Percentiles rank a stretch among this genome's conserved stretches.
These are phyloP conservation scores for Physcomitrium patens DNA, from an alignment of 225 moss, liverwort and hornwort genomes.

Conservation along the genomic window DNA sequence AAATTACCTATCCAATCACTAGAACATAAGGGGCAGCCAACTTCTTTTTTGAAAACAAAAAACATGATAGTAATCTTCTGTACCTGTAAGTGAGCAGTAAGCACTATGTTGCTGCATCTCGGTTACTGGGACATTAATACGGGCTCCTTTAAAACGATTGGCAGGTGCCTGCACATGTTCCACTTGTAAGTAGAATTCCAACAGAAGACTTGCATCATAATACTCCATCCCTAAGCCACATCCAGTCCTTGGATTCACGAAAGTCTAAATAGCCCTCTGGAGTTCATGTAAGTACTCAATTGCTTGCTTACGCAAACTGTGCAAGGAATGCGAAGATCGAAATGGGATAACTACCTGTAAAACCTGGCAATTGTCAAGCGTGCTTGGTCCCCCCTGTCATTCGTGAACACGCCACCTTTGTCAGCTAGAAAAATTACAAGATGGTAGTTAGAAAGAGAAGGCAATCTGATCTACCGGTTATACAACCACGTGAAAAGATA, in stretches of 20 bases:
- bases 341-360: conserved; percentile 62
- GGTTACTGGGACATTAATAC: conserved; percentile 68
- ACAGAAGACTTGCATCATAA: not conserved
- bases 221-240: not conserved
- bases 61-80: not conserved
- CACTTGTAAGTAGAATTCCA: not conserved
- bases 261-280: not conserved
- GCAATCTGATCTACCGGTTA: not conserved
- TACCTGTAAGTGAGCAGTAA: conserved; percentile 80
- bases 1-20: not conserved
- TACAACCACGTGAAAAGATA: not conserved
- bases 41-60: not conserved
- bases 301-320: not conserved
- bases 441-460: not conserved
- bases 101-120: conserved; percentile 91
- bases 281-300: not conserved
- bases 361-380: conserved; percentile 90
- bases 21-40: not conserved
- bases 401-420: conserved; percentile 14
- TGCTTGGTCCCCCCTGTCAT: conserved; percentile 81
- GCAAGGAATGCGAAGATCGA: not conserved
- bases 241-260: not conserved
- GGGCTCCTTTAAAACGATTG: conserved; percentile 90
- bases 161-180: conserved; percentile 72
- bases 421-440: conserved; percentile 21